Percentiles rank a stretch among this genome's conserved stretches.
Conservation (phyloP, 2,329 filamentous ascomycete species). For the Zarea fungicola region DNA sequence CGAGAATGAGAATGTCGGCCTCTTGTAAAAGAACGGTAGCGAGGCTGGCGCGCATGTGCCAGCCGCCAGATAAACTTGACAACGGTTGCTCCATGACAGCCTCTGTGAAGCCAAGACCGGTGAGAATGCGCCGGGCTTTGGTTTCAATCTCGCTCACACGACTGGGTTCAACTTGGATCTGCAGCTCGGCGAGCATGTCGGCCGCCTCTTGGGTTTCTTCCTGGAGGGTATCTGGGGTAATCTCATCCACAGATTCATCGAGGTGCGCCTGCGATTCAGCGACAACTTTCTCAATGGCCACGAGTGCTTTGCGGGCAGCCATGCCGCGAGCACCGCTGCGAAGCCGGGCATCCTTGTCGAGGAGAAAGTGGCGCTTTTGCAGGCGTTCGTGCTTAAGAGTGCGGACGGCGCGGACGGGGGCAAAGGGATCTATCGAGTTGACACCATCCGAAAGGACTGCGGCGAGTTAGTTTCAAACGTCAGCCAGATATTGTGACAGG, state of each 20-base stretch:
- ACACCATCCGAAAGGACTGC: conserved; percentile 54
- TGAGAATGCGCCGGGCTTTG: conserved; percentile 60
- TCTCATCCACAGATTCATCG: conserved; percentile 49
- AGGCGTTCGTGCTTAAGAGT: conserved; percentile 58
- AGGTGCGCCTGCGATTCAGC: conserved; percentile 49
- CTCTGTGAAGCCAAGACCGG: conserved; percentile 67
- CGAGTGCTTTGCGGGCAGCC: conserved; percentile 69
- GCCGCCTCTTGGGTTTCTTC: conserved; percentile 63
- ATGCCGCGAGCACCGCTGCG: conserved; percentile 71
- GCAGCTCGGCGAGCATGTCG: conserved; percentile 64
- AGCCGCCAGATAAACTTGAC: conserved; percentile 68
- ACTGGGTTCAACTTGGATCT: conserved; percentile 62
- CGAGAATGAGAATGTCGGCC: conserved; percentile 72
- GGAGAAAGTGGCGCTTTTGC: conserved; percentile 58
- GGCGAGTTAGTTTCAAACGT: background rate
- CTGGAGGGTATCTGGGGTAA: conserved; percentile 52
- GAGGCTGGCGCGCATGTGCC: conserved; percentile 65
- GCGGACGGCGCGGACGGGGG: conserved; percentile 56
- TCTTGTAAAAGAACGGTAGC: conserved; percentile 64
- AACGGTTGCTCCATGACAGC: conserved; percentile 54
- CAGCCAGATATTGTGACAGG: background rate
- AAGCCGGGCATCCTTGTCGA: conserved; percentile 67
- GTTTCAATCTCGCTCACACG: conserved; percentile 59
- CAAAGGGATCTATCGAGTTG: conserved; percentile 50
- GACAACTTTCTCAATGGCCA: conserved; percentile 62